These are phyloP conservation scores for Apiospora aurea DNA, from an alignment of 2,329 filamentous ascomycete genomes.

Conservation along the genomic window DNA sequence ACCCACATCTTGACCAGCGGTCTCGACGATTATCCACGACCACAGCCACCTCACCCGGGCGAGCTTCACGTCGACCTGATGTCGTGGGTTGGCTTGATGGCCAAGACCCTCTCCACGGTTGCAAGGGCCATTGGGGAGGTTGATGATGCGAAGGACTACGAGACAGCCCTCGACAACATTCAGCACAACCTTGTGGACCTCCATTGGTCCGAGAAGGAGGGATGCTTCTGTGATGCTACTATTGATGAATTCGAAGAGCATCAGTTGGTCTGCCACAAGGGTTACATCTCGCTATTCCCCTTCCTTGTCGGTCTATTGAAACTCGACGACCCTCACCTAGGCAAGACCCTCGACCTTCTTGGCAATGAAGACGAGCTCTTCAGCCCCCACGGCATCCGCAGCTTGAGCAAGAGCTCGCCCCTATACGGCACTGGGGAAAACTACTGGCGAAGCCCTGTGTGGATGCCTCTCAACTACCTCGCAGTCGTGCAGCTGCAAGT, in stretches of 20 bases:
- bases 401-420: slow-evolving; percentile 81
- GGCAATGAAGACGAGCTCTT: slow-evolving; percentile 86
- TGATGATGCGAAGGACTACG: slow-evolving; percentile 79
- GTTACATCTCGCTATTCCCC: slow-evolving; percentile 92
- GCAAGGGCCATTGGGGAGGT: slow-evolving; percentile 75
- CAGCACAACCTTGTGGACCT: slow-evolving; percentile 87
- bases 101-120: slow-evolving; percentile 81
- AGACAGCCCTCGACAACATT: slow-evolving; percentile 77
- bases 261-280: slow-evolving; percentile 90
- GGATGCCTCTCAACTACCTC: slow-evolving; percentile 97
- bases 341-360: slow-evolving; percentile 78
- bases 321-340: slow-evolving; percentile 76
- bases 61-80: slow-evolving; percentile 96
- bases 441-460: slow-evolving; percentile 94
- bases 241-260: slow-evolving; percentile 96
- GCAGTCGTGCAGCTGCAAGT: slow-evolving; percentile 80
- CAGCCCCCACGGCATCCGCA: slow-evolving; percentile 87
- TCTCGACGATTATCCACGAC: slow-evolving; percentile 90
- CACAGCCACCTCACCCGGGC: slow-evolving; percentile 89
- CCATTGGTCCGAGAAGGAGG: slow-evolving; percentile 84
- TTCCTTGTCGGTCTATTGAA: slow-evolving; percentile 85
- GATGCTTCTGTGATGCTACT: slow-evolving; percentile 92
- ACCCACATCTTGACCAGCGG: slow-evolving; percentile 89
- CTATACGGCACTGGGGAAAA: slow-evolving; percentile 93
- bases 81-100: slow-evolving; percentile 98